A percentile compares a stretch with the other conserved stretches of the same genome.
These are phyloP conservation scores for Penicillium diatomitis DNA, from an alignment of 495 filamentous ascomycete genomes.

Conservation along the genomic window DNA sequence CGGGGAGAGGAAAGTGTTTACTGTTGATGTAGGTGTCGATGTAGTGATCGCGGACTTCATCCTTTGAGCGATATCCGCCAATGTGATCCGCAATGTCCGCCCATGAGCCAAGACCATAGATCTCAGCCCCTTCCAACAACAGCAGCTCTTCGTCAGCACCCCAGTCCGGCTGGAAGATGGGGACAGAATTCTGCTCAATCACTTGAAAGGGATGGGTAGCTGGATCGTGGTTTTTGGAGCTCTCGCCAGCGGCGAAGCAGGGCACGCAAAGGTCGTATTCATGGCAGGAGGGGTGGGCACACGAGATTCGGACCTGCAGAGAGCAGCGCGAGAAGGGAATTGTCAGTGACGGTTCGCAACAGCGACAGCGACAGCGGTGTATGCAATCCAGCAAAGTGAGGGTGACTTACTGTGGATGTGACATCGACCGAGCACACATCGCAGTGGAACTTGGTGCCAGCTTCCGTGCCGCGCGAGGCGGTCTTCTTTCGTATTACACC, in stretches of 20 bases:
- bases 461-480: slow-evolving; percentile 76
- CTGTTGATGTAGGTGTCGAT: slow-evolving; percentile 79
- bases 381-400: background rate
- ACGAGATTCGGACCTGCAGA: slow-evolving; percentile 81
- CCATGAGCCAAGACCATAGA: slow-evolving; percentile 95
- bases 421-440: slow-evolving; percentile 94
- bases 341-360: too few species aligned
- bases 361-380: too few species aligned
- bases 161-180: slow-evolving; percentile 92
- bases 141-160: slow-evolving; percentile 93
- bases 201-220: slow-evolving; percentile 79
- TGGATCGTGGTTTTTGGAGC: slow-evolving; percentile 74
- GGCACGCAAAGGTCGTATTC: slow-evolving; percentile 97
- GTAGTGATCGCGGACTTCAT: slow-evolving; percentile 92
- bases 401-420: slow-evolving; percentile 70
- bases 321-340: background rate
- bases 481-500: slow-evolving; percentile 96
- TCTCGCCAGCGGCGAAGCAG: slow-evolving; percentile 76
- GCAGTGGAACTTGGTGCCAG: slow-evolving; percentile 90
- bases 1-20: slow-evolving; percentile 73
- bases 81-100: slow-evolving; percentile 98
- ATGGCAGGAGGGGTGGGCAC: slow-evolving; percentile 69
- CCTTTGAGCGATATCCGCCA: slow-evolving; percentile 84
- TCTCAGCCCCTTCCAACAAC: slow-evolving; percentile 91
- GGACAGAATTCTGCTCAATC: slow-evolving; percentile 96